Conservation (phyloP, 2,329 filamentous ascomycete species). For the Paramyrothecium roridum region DNA sequence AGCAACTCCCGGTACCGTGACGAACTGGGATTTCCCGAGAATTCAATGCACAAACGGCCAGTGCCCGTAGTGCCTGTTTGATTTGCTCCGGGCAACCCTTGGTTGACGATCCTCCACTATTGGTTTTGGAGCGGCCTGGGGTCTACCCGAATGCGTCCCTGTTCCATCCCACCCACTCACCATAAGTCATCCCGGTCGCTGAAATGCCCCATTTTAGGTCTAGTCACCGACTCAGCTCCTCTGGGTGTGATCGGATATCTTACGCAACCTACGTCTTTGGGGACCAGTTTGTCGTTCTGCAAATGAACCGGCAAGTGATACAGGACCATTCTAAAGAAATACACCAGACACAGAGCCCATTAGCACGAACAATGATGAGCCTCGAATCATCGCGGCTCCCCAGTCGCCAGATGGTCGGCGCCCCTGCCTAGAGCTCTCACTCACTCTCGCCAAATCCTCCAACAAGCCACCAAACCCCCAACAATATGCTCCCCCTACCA, state of each 20-base stretch:
- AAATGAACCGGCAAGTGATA: background rate
- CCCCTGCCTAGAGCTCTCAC: no score
- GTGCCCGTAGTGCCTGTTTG: no score
- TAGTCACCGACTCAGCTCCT: background rate
- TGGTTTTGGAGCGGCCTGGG: background rate
- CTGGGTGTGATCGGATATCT: no score
- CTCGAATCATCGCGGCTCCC: no score
- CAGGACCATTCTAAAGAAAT: no score
- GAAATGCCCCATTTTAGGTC: background rate
- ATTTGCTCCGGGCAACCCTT: background rate
- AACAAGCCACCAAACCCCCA: background rate
- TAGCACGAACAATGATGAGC: no score
- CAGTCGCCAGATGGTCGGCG: no score
- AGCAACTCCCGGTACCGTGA: no score
- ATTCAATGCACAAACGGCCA: no score
- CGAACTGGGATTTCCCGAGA: no score
- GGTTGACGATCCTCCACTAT: background rate
- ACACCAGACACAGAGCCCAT: no score
- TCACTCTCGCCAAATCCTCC: background rate
- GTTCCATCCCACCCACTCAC: background rate
- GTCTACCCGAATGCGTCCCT: background rate
- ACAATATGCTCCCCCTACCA: background rate
- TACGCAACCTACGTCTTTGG: background rate
- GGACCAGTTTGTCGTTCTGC: background rate
- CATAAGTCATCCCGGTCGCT: background rate